Percentiles rank a stretch among this genome's conserved stretches.
Evolutionary conservation across 352 stramenopile species (phyloP).

Genomic region (Vaucheria bursata): DNA sequence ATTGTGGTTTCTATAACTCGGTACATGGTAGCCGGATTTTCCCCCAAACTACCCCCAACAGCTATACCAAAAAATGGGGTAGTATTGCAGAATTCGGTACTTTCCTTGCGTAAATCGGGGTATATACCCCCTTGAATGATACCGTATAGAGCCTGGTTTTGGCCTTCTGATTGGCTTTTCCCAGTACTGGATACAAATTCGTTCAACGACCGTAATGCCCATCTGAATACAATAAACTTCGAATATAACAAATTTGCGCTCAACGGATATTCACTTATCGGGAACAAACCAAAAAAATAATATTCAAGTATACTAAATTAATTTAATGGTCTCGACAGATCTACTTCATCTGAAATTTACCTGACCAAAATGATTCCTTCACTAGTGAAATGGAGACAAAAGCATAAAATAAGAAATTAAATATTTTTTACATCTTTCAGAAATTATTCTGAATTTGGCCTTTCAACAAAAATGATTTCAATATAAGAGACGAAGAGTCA

Average conservation of each 20-base stretch:
- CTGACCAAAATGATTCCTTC: not conserved
- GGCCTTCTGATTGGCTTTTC: constrained; percentile 58
- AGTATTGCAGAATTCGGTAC: constrained; percentile 47
- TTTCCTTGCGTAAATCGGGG: constrained; percentile 55
- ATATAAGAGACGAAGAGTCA: no score
- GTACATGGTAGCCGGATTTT: constrained; percentile 31
- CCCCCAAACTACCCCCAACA: constrained; percentile 48
- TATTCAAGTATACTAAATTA: constrained; percentile 17
- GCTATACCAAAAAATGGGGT: constrained; percentile 51
- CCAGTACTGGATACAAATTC: no score
- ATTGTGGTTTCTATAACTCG: constrained; percentile 28
- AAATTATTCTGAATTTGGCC: no score
- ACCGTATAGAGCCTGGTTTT: constrained; percentile 45
- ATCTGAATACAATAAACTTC: no score
- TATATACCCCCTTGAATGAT: constrained; percentile 63
- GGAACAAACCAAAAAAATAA: constrained; percentile 2
- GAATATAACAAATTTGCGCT: no score
- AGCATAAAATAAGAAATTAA: no score
- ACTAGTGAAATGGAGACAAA: no score
- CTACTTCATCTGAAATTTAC: constrained; percentile 1
- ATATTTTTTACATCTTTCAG: no score
- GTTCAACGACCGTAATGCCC: constrained; percentile 49
- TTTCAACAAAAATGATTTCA: no score
- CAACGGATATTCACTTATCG: no score
- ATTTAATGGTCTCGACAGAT: no score